phyloP scores from a whole-genome alignment of 1,284 basidiomycete species.

The Chalciporus sp. region DNA sequence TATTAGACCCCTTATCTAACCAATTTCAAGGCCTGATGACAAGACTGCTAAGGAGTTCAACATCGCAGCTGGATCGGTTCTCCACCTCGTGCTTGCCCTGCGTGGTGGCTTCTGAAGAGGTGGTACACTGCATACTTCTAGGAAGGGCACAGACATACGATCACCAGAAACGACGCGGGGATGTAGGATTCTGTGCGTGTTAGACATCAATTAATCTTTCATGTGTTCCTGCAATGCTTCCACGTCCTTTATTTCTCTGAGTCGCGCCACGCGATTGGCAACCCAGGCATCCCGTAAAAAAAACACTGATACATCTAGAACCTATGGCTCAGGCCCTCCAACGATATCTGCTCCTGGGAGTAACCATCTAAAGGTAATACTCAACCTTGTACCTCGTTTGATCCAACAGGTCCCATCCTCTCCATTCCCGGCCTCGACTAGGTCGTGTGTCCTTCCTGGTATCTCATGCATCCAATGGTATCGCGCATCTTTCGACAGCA shows the following conservation, averaged over 20 bases:
- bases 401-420: constrained; percentile 41
- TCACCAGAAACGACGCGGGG: constrained; percentile 26
- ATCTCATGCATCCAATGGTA: constrained; percentile 72
- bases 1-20: constrained; percentile 4
- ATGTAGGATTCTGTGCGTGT: constrained; percentile 22
- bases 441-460: constrained; percentile 51
- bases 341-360: constrained; percentile 76
- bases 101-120: constrained; percentile 65
- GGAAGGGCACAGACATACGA: constrained; percentile 22
- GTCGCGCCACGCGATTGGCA: constrained; percentile 1
- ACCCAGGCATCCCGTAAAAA: background rate
- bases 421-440: constrained; percentile 40
- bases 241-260: background rate
- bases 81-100: constrained; percentile 92
- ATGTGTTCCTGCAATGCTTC: constrained; percentile 12
- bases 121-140: constrained; percentile 12
- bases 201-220: constrained; percentile 32
- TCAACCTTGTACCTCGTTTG: constrained; percentile 59
- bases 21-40: constrained; percentile 69
- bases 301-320: constrained; percentile 11
- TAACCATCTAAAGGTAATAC: constrained; percentile 80
- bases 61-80: constrained; percentile 80
- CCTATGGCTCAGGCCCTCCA: constrained; percentile 43
- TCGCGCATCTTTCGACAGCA: constrained; percentile 74
- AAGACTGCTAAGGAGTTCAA: constrained; percentile 86